Conservation (phyloP, 2,329 filamentous ascomycete genomes). For the Fusarium albidum region DNA sequence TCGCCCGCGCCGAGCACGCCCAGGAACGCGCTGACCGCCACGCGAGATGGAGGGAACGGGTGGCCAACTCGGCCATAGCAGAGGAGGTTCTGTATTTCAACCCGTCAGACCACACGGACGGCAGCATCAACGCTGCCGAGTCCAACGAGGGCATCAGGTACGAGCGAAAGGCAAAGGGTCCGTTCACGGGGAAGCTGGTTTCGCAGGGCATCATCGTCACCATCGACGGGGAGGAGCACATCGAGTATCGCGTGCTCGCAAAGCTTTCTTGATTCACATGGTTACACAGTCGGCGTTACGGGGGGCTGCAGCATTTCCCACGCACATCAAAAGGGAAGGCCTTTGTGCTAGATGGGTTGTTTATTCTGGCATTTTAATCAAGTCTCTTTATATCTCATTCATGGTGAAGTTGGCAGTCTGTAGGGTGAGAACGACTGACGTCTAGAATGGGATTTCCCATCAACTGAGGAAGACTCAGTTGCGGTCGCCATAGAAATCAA, state of each 20-base stretch:
- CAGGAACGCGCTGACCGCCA: conserved; percentile 2
- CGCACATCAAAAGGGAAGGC: too few relatives aligned
- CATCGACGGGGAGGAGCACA: not conserved
- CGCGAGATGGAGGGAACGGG: not conserved
- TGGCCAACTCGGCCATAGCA: not conserved
- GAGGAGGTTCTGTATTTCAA: not conserved
- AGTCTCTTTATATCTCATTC: too few relatives aligned
- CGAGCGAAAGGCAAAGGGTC: conserved; percentile 1
- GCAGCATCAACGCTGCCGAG: not conserved
- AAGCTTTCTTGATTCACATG: not conserved
- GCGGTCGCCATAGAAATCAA: too few relatives aligned
- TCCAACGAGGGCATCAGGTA: not conserved
- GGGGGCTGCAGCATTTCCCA: too few relatives aligned
- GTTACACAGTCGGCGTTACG: too few relatives aligned
- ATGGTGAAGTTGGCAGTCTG: too few relatives aligned
- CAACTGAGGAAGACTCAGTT: too few relatives aligned
- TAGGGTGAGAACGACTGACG: too few relatives aligned
- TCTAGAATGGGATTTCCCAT: too few relatives aligned
- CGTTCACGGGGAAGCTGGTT: not conserved
- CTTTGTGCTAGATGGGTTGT: too few relatives aligned
- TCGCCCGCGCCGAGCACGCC: not conserved
- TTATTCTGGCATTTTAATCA: too few relatives aligned
- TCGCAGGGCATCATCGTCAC: not conserved
- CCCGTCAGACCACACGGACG: not conserved
- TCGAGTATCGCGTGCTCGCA: conserved; percentile 2